Evolutionary conservation across 2,329 filamentous ascomycete species (phyloP).

Genomic region (Volutella citrinella): DNA sequence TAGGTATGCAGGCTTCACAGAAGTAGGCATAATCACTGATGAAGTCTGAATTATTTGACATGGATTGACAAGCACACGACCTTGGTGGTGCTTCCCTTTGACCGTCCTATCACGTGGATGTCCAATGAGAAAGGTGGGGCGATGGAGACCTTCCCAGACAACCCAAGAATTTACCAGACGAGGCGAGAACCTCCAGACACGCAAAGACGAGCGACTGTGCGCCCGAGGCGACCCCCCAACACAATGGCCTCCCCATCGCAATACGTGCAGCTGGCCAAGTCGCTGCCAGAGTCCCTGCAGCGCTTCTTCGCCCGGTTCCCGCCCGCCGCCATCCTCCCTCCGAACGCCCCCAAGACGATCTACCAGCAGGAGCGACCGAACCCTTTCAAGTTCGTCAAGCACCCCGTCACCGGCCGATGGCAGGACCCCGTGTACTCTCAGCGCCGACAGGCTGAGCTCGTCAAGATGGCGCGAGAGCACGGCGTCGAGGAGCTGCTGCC

Average conservation of each 20-base stretch:
- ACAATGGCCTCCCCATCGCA: conserved; percentile 36
- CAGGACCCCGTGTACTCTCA: conserved; percentile 80
- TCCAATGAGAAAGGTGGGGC: no score
- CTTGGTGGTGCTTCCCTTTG: no score
- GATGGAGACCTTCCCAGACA: no score
- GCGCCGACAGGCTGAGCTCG: conserved; percentile 83
- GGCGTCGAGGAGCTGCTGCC: conserved; percentile 81
- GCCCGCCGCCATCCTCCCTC: conserved; percentile 59
- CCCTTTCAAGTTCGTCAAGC: conserved; percentile 78
- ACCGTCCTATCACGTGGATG: no score
- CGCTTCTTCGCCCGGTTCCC: conserved; percentile 91
- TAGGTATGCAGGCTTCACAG: no score
- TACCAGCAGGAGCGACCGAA: conserved; percentile 63
- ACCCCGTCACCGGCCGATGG: conserved; percentile 78
- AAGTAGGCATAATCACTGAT: no score
- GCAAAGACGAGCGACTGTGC: conserved; percentile 13
- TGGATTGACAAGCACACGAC: no score
- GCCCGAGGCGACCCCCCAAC: conserved; percentile 14
- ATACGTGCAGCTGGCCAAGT: conserved; percentile 60
- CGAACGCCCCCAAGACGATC: conserved; percentile 40
- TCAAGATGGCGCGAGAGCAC: conserved; percentile 76
- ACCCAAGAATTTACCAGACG: no score
- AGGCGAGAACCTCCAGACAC: no score
- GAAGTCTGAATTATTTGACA: no score
- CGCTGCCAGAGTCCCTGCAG: conserved; percentile 73